These are phyloP conservation scores for Botrytis fragariae DNA, from an alignment of 2,329 filamentous ascomycete species.

Conservation along the genomic window DNA sequence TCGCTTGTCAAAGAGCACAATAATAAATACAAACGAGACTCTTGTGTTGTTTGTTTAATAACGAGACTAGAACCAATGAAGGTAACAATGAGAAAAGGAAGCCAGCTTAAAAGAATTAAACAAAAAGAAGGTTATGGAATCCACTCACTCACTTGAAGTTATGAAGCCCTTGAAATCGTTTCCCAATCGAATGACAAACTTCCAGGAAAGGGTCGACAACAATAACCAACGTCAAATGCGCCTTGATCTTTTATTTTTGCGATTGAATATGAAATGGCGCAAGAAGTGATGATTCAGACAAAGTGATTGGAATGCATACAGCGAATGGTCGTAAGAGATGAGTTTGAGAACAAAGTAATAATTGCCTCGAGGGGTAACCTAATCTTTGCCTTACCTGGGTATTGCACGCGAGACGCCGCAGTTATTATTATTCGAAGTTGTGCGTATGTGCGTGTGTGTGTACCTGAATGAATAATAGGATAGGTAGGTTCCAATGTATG, in stretches of 20 bases:
- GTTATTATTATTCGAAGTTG: constrained; percentile 7
- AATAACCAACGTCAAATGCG: constrained; percentile 9
- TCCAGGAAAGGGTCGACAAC: constrained; percentile 1
- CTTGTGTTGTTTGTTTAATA: neutral
- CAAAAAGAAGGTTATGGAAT: neutral
- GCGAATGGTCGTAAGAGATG: constrained; percentile 15
- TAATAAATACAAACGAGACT: neutral
- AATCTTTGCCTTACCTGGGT: constrained; percentile 16
- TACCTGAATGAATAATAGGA: neutral
- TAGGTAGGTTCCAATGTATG: neutral
- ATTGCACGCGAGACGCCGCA: constrained; percentile 20
- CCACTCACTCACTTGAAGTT: constrained; percentile 15
- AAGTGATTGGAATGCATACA: constrained; percentile 17
- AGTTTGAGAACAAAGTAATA: constrained; percentile 10
- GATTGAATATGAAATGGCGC: constrained; percentile 12
- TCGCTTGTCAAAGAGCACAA: constrained; percentile 15
- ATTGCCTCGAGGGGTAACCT: constrained; percentile 18
- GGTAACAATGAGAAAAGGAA: neutral
- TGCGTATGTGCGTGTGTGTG: neutral
- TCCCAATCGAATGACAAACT: constrained; percentile 1
- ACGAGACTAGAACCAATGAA: neutral
- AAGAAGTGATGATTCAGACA: neutral
- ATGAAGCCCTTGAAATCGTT: neutral
- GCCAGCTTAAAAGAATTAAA: neutral
- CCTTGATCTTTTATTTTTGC: neutral